A percentile compares a stretch with the other conserved stretches of the same genome.
Evolutionary conservation across 2,329 filamentous ascomycete genomes (phyloP).

Genomic region (Cordyceps fumosorosea): DNA sequence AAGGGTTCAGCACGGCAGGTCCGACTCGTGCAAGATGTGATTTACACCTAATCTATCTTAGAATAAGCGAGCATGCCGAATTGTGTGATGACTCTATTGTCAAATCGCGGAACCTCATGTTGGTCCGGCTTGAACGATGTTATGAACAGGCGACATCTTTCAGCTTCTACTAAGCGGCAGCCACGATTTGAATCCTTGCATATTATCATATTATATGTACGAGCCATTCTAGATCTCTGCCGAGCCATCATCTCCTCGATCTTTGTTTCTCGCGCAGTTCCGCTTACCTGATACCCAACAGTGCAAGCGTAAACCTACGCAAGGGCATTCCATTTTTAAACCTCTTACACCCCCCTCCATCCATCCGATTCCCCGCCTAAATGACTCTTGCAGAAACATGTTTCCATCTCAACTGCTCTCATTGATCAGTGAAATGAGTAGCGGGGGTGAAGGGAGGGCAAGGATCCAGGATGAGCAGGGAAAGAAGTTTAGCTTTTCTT

Average conservation of each 20-base stretch:
- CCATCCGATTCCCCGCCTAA: neutral
- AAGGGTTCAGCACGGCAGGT: neutral
- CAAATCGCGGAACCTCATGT: neutral
- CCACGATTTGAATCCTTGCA: neutral
- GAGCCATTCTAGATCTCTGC: neutral
- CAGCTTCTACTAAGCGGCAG: neutral
- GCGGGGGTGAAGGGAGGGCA: neutral
- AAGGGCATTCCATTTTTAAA: neutral
- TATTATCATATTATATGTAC: neutral
- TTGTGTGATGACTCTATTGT: neutral
- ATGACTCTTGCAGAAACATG: neutral
- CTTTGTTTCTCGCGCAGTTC: neutral
- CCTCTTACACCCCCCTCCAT: neutral
- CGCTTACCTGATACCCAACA: neutral
- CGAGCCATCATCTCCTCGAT: neutral
- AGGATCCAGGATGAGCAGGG: neutral
- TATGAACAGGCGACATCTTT: too few relatives aligned
- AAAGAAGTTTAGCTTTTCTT: neutral
- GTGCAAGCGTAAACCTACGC: conserved; percentile 7
- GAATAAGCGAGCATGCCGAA: neutral
- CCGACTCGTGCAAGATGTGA: neutral
- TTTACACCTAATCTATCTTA: neutral
- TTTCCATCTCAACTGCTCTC: neutral
- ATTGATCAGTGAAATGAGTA: neutral
- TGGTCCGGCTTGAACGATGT: neutral